These are phyloP conservation scores for Gonium pectorale DNA, from an alignment of 139 green algal species.

Conservation along the genomic window DNA sequence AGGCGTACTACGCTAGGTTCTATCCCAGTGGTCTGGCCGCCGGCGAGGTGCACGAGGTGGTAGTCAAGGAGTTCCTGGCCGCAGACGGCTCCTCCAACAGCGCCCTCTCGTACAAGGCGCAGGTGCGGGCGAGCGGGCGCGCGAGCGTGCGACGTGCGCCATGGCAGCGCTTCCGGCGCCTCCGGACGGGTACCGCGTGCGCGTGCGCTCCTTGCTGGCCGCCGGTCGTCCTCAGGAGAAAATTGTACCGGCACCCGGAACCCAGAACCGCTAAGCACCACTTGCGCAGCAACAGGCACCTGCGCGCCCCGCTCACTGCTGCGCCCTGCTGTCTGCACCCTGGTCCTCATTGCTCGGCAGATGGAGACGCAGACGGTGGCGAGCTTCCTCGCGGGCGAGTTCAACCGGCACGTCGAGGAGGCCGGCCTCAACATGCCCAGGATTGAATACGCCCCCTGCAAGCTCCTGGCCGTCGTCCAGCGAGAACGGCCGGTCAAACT, in stretches of 20 bases:
- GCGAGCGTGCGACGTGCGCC: no score
- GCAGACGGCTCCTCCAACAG: neutral
- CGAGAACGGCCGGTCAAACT: neutral
- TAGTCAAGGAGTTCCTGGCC: constrained; percentile 8
- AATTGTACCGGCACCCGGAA: no score
- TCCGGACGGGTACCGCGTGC: no score
- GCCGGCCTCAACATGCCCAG: neutral
- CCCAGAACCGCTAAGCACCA: no score
- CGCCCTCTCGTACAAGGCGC: neutral
- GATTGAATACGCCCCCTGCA: neutral
- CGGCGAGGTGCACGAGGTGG: neutral
- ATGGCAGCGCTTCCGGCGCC: no score
- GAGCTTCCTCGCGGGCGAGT: neutral
- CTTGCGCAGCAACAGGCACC: no score
- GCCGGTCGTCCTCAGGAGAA: no score
- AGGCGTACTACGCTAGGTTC: neutral
- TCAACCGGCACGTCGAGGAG: constrained; percentile 1
- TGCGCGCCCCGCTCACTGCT: no score
- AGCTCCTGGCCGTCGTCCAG: neutral
- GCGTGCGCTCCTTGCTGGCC: no score
- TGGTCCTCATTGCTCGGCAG: neutral
- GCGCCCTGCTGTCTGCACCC: no score
- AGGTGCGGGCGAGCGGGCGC: neutral
- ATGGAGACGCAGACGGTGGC: neutral
- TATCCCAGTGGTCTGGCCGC: neutral